Conservation (phyloP, 2,329 filamentous ascomycete genomes). For the Rhinocladiella similis region DNA sequence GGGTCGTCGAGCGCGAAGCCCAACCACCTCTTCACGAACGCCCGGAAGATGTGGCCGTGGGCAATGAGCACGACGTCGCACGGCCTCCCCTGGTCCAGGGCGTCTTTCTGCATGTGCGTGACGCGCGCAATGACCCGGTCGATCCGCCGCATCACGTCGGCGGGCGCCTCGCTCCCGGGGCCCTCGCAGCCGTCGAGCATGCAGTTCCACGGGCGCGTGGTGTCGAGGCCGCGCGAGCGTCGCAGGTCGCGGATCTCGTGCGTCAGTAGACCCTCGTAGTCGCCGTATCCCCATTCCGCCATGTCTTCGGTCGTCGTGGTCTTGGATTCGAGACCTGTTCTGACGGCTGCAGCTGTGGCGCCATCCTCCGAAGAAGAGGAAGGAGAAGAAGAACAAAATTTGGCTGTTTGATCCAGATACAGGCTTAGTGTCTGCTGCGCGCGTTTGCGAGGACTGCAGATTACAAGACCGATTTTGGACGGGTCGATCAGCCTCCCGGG, state of each 20-base stretch:
- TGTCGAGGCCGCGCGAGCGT: conserved; percentile 50
- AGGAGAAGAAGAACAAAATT: no score
- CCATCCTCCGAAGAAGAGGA: background rate
- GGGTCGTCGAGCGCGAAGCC: conserved; percentile 41
- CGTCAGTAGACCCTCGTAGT: conserved; percentile 60
- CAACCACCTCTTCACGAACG: conserved; percentile 50
- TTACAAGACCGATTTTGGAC: conserved; percentile 47
- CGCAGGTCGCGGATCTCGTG: conserved; percentile 52
- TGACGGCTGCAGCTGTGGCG: conserved; percentile 7
- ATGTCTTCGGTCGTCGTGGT: conserved; percentile 47
- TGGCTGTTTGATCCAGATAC: conserved; percentile 12
- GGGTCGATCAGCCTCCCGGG: conserved; percentile 54
- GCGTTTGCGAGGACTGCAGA: conserved; percentile 52
- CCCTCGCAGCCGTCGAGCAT: conserved; percentile 60
- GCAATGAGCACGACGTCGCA: conserved; percentile 21
- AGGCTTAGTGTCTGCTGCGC: conserved; percentile 52
- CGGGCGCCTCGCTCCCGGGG: conserved; percentile 37
- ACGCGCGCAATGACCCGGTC: conserved; percentile 46
- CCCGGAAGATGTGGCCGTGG: conserved; percentile 48
- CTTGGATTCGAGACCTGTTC: conserved; percentile 19
- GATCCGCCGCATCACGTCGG: conserved; percentile 43
- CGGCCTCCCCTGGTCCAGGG: conserved; percentile 11
- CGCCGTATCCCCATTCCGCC: conserved; percentile 64
- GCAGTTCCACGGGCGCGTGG: conserved; percentile 55
- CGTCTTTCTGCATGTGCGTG: conserved; percentile 38